Base-by-base conservation (phyloP, 148 eudicot species). In the Chenopodium album region DNA sequence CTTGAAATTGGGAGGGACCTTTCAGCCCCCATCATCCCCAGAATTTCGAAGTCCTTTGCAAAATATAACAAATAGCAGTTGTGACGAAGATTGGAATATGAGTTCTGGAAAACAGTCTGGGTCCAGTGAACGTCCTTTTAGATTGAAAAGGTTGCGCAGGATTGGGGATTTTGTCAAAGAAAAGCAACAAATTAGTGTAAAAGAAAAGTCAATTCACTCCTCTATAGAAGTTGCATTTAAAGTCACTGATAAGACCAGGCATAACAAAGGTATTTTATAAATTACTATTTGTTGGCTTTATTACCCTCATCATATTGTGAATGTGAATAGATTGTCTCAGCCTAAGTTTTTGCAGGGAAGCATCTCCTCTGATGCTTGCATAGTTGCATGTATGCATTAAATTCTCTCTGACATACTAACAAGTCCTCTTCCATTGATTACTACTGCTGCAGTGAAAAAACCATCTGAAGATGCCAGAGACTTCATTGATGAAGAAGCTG, bases 401-500 rank as follows among this genome's bases (percentile, higher is more conserved):
- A 26, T 62, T 46, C 32, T 64, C 54, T 63, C 4, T 71, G 62
- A 77, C 79, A 66, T 77, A 29, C 67, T 85, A 44, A 66, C 19
- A 65, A 64, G 63, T 73, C 62, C 63, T 68, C 79, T 17, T 82
- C 28, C 83, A n/a, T 69, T 75, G 71, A 8, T 74, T 20, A 63
- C 71, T 75, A 14, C 63, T 82, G 68, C 78, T 87, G 78, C 92
- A 95, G 99, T 88, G 76, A 81, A 71, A 29, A 87, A 79, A 78
- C 83, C 83, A 82, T 78, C 69, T 81, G 76, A 81, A 17, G 90
- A 87, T 87, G 93, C 82, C 80, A 85, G 89, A 80, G 91, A 85
- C 81, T 92, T 90, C 73, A 89, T 95, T 34, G 97, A 93, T 60
- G 95, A 81, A 83, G 97, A 95, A 90, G 99, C 98, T 60, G 98